Evolutionary conservation across 768 basidiomycete species (phyloP).

Genomic region (Kwoniella sp.): DNA sequence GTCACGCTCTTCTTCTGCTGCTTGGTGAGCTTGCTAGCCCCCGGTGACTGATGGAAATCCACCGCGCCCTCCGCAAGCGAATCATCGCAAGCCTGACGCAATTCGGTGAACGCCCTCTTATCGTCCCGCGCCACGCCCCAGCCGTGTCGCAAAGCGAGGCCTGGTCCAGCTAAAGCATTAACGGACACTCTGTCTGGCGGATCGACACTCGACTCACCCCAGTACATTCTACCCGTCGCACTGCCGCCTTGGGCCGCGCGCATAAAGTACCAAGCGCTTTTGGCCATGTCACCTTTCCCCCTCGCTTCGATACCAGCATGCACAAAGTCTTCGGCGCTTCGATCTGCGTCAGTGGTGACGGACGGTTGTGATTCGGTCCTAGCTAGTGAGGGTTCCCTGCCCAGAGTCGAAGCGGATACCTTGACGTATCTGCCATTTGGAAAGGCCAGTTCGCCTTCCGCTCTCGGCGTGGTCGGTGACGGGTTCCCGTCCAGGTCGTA

Average conservation of each 20-base stretch:
- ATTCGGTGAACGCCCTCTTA: constrained; percentile 37
- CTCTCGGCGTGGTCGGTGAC: constrained; percentile 14
- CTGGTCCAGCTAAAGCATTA: constrained; percentile 13
- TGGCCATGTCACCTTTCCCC: constrained; percentile 40
- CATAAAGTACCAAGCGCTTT: constrained; percentile 45
- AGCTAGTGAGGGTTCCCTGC: constrained; percentile 11
- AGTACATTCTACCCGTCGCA: constrained; percentile 45
- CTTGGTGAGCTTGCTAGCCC: constrained; percentile 15
- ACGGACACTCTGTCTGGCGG: background rate
- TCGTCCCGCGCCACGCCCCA: constrained; percentile 46
- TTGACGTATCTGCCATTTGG: constrained; percentile 38
- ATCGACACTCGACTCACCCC: constrained; percentile 31
- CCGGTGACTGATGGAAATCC: constrained; percentile 26
- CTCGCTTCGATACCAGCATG: constrained; percentile 38
- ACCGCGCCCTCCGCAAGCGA: constrained; percentile 23
- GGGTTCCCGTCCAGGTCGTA: constrained; percentile 39
- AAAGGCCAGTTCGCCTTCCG: constrained; percentile 21
- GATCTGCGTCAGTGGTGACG: background rate
- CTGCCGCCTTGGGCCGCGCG: constrained; percentile 47
- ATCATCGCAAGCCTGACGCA: constrained; percentile 43
- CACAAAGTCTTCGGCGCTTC: constrained; percentile 37
- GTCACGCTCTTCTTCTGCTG: constrained; percentile 25
- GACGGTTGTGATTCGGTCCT: constrained; percentile 16
- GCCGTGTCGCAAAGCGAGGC: constrained; percentile 43
- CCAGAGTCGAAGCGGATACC: constrained; percentile 27